Evolutionary conservation across 257 asterid genomes (phyloP).

Genomic region (Primulina huaijiensis): DNA sequence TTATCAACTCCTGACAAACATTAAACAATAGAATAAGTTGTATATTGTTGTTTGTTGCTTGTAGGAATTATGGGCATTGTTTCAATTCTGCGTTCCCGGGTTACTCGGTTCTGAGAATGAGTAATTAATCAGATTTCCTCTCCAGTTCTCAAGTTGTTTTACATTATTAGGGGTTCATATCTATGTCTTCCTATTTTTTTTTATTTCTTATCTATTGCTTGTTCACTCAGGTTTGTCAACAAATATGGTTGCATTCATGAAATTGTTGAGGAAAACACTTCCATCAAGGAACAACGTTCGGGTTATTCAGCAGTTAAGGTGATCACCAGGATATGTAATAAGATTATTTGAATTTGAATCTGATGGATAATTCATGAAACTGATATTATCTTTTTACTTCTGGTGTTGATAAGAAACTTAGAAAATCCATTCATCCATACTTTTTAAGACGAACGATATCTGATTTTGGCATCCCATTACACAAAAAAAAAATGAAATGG

Average conservation of each 20-base stretch:
- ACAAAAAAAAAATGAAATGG: too few relatives aligned
- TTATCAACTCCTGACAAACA: background rate
- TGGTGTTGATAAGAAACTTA: too few relatives aligned
- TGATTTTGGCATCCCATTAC: too few relatives aligned
- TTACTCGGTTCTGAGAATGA: slow-evolving; percentile 81
- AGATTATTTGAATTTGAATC: too few relatives aligned
- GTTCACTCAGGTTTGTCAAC: slow-evolving; percentile 62
- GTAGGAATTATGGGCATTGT: slow-evolving; percentile 93
- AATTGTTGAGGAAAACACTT: slow-evolving; percentile 81
- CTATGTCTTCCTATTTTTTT: slow-evolving; percentile 13
- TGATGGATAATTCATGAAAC: too few relatives aligned
- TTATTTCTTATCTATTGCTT: background rate
- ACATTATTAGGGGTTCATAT: slow-evolving; percentile 12
- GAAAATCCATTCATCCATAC: too few relatives aligned
- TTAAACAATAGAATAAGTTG: background rate
- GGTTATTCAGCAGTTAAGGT: slow-evolving; percentile 92
- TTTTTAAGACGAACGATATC: too few relatives aligned
- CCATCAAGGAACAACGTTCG: slow-evolving; percentile 74
- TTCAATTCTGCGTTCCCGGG: slow-evolving; percentile 82
- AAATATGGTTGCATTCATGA: slow-evolving; percentile 68
- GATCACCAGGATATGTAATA: slow-evolving; percentile 10
- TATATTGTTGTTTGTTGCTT: background rate
- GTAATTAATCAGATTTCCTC: too few relatives aligned
- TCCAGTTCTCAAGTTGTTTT: slow-evolving; percentile 21
- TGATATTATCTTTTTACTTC: too few relatives aligned